These are phyloP conservation scores for Fusarium globosum DNA, from an alignment of 2,329 filamentous ascomycete species.

Conservation along the genomic window DNA sequence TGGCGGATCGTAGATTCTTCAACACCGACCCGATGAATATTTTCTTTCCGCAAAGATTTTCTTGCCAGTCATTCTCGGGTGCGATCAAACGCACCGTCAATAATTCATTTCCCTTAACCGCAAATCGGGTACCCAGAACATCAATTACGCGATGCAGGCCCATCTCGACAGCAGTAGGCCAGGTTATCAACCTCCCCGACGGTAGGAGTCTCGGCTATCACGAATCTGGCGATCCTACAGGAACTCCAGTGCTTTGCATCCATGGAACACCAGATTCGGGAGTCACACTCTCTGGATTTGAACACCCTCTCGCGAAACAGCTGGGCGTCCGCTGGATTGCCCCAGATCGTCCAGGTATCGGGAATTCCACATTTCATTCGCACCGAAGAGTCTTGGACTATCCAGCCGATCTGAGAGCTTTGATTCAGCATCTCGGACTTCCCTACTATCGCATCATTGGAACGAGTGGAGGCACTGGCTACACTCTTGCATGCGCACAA, in stretches of 20 bases:
- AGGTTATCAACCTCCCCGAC: background rate
- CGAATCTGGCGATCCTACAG: background rate
- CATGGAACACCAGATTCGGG: background rate
- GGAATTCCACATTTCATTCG: background rate
- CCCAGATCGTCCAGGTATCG: conserved; percentile 2
- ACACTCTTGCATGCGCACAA: conserved; percentile 4
- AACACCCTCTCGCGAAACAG: background rate
- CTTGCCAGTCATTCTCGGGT: background rate
- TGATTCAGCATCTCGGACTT: accelerated
- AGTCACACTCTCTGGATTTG: background rate
- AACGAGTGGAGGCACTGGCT: background rate
- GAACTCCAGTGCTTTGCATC: background rate
- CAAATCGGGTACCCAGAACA: no score
- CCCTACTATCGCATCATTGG: background rate
- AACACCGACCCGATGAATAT: background rate
- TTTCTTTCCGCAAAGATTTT: background rate
- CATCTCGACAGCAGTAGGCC: background rate
- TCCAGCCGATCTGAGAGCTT: background rate
- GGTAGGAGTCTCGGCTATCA: conserved; percentile 6
- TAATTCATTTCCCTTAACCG: background rate
- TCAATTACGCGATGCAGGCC: background rate
- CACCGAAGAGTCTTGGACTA: background rate
- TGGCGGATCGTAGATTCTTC: background rate
- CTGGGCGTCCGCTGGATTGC: background rate
- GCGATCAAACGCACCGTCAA: background rate